These are phyloP conservation scores for Guyanaporus albipodus DNA, from an alignment of 768 basidiomycete genomes.

Conservation along the genomic window DNA sequence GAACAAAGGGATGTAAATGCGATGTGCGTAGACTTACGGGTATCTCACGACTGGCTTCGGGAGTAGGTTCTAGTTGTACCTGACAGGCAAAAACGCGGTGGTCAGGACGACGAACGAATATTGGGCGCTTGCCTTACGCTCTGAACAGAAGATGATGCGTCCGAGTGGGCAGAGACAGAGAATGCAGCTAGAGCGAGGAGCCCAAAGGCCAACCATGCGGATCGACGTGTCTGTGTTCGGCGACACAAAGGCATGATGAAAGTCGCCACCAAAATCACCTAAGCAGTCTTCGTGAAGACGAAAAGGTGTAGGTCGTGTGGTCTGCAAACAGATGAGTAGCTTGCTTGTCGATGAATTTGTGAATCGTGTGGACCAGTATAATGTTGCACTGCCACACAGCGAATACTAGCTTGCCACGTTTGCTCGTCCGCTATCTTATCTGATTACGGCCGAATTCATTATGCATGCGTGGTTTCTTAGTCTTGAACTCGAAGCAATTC, in stretches of 20 bases:
- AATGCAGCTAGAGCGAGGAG: conserved; percentile 49
- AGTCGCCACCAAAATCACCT: neutral
- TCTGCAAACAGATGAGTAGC: neutral
- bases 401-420: conserved; percentile 15
- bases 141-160: conserved; percentile 11
- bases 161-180: conserved; percentile 41
- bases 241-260: conserved; percentile 19
- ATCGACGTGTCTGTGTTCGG: conserved; percentile 35
- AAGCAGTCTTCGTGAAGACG: neutral
- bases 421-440: conserved; percentile 5
- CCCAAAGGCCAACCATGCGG: conserved; percentile 59
- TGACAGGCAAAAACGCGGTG: conserved; percentile 1
- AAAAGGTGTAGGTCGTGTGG: neutral
- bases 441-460: neutral
- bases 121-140: conserved; percentile 9
- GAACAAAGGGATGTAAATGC: neutral
- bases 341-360: neutral
- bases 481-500: too few relatives aligned
- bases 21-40: conserved; percentile 5
- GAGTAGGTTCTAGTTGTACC: conserved; percentile 14
- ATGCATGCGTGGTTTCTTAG: too few relatives aligned
- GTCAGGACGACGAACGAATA: neutral
- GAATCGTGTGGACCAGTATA: neutral
- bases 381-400: conserved; percentile 13
- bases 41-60: conserved; percentile 8